Base-by-base conservation (phyloP, 164 flowering plant genomes). In the Annona squamosa region DNA sequence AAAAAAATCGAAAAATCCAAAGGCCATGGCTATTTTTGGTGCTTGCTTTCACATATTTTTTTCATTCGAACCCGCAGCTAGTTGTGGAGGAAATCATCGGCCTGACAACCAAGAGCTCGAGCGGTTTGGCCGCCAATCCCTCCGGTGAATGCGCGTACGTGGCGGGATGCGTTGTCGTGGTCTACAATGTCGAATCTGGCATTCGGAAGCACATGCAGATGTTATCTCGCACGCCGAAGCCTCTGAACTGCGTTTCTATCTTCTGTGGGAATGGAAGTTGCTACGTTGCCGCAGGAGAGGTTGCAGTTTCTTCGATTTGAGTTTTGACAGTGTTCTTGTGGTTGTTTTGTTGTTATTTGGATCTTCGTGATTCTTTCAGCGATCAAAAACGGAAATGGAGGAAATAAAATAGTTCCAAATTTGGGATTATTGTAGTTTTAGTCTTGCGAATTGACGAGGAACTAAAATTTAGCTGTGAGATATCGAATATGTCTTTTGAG, bases 121-220 rank as follows among this genome's bases (percentile, higher is more conserved):
- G 82, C 65, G 97, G 94, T 70, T 75, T 91, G 83, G 86, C 87
- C n/a, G 84, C 88, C 19, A 83, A 77, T 72, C 72, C 67, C 42
- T 81, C 73, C 3, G 73, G 83, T 4, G 84, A 80, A 1, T 91
- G 89, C 64, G 88, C 78, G 4, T 91, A 88, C 67, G 52, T 84
- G 67, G 97, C 93, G 1, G 94, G 92, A 7, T 91, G 92, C 73
- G 89, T 86, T 7, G 89, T 79, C 45, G 94, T 89, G 76, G 81
- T 87, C 46, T 85, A 86, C 79, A 76, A 89, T 72, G 87, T 86
- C 0, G 83, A 81, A 10, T 80, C 77, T 1, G 82, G 86, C 16
- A 67, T 79, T 70, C 91, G 86, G 70, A 84, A 86, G n/a, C 90
- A 86, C 67, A 80, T 89, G 70, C 56, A 83, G 81, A 88, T 84